Percentiles rank a stretch among this genome's conserved stretches.
Conservation (phyloP, 202 grass and related monocot genomes). For the Sporobolus alterniflorus region DNA sequence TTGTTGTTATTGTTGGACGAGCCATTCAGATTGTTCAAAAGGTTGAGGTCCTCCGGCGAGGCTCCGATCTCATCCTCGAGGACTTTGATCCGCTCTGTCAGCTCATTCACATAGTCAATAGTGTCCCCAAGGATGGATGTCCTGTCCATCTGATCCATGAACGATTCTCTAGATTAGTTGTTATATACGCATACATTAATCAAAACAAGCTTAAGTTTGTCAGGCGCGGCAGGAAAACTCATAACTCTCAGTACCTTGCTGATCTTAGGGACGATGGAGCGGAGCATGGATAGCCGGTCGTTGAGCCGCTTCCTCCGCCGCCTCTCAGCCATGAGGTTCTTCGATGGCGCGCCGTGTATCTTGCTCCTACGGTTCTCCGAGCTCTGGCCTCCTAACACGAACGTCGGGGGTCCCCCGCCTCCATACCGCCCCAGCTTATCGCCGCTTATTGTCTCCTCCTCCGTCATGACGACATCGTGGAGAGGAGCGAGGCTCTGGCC, state of each 20-base stretch:
- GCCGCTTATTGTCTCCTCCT: constrained; percentile 26
- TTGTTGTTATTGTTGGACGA: constrained; percentile 35
- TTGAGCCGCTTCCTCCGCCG: constrained; percentile 89
- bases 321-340: constrained; percentile 98
- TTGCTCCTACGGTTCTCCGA: constrained; percentile 44
- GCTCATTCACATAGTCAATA: constrained; percentile 94
- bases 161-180: not conserved
- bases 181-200: not conserved
- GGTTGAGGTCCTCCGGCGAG: constrained; percentile 47
- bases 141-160: constrained; percentile 75
- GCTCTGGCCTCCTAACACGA: constrained; percentile 41
- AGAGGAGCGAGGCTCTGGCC: constrained; percentile 5
- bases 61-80: constrained; percentile 65
- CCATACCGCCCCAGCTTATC: not conserved
- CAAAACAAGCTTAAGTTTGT: not conserved
- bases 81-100: constrained; percentile 77
- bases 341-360: constrained; percentile 60
- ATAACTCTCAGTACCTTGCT: constrained; percentile 74
- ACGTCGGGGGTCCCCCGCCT: constrained; percentile 8
- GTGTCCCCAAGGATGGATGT: constrained; percentile 94
- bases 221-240: not conserved
- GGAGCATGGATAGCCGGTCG: constrained; percentile 94
- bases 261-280: constrained; percentile 92
- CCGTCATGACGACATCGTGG: constrained; percentile 35
- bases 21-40: constrained; percentile 49